Conservation (phyloP, 2,329 filamentous ascomycete genomes). For the Aspergillus unguis region DNA sequence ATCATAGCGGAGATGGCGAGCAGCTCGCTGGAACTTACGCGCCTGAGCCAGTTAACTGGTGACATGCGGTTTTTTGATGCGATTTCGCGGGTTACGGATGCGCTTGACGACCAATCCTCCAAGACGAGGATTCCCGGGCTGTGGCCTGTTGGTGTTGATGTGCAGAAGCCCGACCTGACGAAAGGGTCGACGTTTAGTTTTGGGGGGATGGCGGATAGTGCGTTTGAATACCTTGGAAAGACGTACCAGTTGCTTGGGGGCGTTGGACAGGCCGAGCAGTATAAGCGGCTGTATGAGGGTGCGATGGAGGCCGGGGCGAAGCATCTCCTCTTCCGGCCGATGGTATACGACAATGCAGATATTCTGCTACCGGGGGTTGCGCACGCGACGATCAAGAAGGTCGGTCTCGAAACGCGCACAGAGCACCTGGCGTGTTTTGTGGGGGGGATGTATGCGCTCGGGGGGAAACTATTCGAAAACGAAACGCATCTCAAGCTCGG, state of each 20-base stretch:
- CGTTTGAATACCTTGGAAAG: slow-evolving; percentile 46
- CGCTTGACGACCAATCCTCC: slow-evolving; percentile 64
- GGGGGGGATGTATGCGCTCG: slow-evolving; percentile 58
- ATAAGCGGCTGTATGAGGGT: slow-evolving; percentile 34
- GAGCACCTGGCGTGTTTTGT: slow-evolving; percentile 32
- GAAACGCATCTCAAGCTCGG: slow-evolving; percentile 46
- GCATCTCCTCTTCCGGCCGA: slow-evolving; percentile 38
- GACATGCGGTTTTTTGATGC: slow-evolving; percentile 81
- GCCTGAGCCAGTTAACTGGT: slow-evolving; percentile 75
- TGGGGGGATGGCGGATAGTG: slow-evolving; percentile 41
- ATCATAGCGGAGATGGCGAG: slow-evolving; percentile 67
- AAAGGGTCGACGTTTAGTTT: slow-evolving; percentile 29
- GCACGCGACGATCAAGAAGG: background rate
- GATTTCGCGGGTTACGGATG: slow-evolving; percentile 74
- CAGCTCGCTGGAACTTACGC: slow-evolving; percentile 80
- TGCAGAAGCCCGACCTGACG: slow-evolving; percentile 14
- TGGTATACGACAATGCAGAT: slow-evolving; percentile 21
- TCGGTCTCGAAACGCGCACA: background rate
- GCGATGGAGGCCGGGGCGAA: slow-evolving; percentile 29
- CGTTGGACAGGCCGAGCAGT: slow-evolving; percentile 26
- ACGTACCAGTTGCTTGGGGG: slow-evolving; percentile 39
- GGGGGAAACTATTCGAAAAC: slow-evolving; percentile 47
- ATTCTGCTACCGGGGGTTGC: slow-evolving; percentile 2
- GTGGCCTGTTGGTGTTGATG: slow-evolving; percentile 72
- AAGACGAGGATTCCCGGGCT: slow-evolving; percentile 66